These are phyloP conservation scores for Fermentozyma sake DNA, from an alignment of 1,139 yeast species.

Conservation along the genomic window DNA sequence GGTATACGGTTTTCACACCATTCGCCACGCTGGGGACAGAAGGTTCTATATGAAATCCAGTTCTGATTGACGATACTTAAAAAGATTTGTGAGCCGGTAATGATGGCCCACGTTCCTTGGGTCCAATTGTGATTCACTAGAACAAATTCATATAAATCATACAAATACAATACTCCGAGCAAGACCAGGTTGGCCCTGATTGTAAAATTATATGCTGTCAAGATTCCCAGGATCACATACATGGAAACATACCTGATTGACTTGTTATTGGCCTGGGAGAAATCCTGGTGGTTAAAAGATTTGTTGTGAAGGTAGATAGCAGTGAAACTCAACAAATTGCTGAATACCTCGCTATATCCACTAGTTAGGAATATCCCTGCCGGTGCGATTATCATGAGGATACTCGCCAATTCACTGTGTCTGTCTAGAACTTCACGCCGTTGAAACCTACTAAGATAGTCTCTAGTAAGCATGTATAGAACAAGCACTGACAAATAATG, in stretches of 20 bases:
- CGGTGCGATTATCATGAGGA: constrained; percentile 59
- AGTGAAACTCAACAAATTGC: constrained; percentile 59
- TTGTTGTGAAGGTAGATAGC: constrained; percentile 53
- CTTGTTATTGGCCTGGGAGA: constrained; percentile 10
- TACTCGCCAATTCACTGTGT: constrained; percentile 5
- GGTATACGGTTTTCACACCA: constrained; percentile 69
- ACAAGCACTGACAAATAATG: constrained; percentile 50
- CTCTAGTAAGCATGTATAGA: constrained; percentile 46
- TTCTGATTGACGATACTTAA: constrained; percentile 43
- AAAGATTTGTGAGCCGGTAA: constrained; percentile 56
- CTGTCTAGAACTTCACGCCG: no score
- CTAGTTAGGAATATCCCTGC: constrained; percentile 77
- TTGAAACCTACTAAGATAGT: no score
- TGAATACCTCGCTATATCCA: constrained; percentile 74
- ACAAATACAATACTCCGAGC: constrained; percentile 62
- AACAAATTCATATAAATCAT: constrained; percentile 43
- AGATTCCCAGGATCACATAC: constrained; percentile 54
- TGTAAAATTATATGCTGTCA: constrained; percentile 54
- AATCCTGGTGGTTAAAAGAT: constrained; percentile 19
- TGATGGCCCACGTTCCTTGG: constrained; percentile 26
- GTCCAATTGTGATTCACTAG: constrained; percentile 11
- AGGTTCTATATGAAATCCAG: constrained; percentile 47
- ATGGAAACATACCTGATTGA: constrained; percentile 7
- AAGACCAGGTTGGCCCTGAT: constrained; percentile 75
- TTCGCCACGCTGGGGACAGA: constrained; percentile 61